Percentiles rank a stretch among this genome's conserved stretches.
Conservation (phyloP, 2,329 filamentous ascomycete species). For the Atkinsonella hypoxylon region DNA sequence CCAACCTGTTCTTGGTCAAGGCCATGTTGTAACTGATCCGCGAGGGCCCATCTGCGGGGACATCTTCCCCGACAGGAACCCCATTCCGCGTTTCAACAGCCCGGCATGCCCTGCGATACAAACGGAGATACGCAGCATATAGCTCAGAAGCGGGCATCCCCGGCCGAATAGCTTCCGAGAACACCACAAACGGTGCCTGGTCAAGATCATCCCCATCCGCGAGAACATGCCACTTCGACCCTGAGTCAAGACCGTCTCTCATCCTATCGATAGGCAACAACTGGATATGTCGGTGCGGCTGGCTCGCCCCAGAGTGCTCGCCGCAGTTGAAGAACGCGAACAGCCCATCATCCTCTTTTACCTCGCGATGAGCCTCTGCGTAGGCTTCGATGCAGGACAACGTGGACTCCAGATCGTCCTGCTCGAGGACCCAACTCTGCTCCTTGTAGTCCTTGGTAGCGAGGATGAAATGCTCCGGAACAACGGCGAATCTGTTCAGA, state of each 20-base stretch:
- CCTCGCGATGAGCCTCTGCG: constrained; percentile 10
- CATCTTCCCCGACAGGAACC: constrained; percentile 9
- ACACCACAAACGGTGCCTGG: constrained; percentile 31
- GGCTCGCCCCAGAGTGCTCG: constrained; percentile 54
- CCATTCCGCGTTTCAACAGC: constrained; percentile 20
- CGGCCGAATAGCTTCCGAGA: constrained; percentile 26
- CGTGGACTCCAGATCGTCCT: constrained; percentile 47
- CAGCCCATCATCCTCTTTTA: constrained; percentile 24
- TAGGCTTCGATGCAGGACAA: constrained; percentile 51
- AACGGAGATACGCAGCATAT: constrained; percentile 29
- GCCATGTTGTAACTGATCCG: constrained; percentile 53
- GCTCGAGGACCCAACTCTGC: constrained; percentile 53
- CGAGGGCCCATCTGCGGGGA: constrained; percentile 27
- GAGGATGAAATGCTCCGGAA: constrained; percentile 60
- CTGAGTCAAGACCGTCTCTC: constrained; percentile 35
- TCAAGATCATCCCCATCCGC: constrained; percentile 25
- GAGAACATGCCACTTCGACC: constrained; percentile 34
- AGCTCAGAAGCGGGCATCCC: constrained; percentile 25
- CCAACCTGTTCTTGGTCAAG: constrained; percentile 41
- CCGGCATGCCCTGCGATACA: constrained; percentile 33
- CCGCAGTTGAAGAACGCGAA: constrained; percentile 64
- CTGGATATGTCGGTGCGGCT: constrained; percentile 61
- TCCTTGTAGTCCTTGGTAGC: constrained; percentile 49
- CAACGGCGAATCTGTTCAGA: constrained; percentile 65
- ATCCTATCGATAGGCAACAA: constrained; percentile 55